Conservation (phyloP, 2,329 filamentous ascomycete genomes). For the Blumeria graminis region DNA sequence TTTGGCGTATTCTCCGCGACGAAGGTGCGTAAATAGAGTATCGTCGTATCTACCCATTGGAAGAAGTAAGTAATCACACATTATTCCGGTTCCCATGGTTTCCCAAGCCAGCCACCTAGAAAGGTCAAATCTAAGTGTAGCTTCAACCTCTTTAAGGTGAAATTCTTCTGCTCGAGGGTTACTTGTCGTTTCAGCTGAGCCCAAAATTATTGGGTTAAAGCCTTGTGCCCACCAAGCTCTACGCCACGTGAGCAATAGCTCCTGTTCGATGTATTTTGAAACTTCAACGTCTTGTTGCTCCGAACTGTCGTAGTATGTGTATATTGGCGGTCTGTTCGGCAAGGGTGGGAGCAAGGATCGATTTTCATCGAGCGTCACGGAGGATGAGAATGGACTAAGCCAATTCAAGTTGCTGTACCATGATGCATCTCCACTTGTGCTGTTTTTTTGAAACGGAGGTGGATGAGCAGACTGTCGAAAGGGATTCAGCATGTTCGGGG, state of each 20-base stretch:
- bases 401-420: conserved; percentile 86
- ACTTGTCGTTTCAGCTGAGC: conserved; percentile 54
- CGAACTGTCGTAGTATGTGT: conserved; percentile 70
- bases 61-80: conserved; percentile 56
- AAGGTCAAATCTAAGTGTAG: conserved; percentile 40
- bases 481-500: conserved; percentile 29
- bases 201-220: conserved; percentile 64
- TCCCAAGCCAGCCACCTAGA: conserved; percentile 85
- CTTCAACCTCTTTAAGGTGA: conserved; percentile 35
- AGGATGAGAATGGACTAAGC: conserved; percentile 71
- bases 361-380: conserved; percentile 57
- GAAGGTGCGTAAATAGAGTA: conserved; percentile 42
- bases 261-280: conserved; percentile 14
- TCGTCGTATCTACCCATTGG: conserved; percentile 66
- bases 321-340: conserved; percentile 44
- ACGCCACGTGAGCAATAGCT: conserved; percentile 71
- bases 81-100: conserved; percentile 61
- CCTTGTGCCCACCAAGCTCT: conserved; percentile 90
- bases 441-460: conserved; percentile 52
- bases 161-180: conserved; percentile 57
- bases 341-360: conserved; percentile 64
- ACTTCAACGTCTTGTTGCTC: conserved; percentile 33
- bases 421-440: conserved; percentile 49
- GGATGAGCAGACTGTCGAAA: conserved; percentile 48
- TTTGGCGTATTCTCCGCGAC: conserved; percentile 48